Base-by-base conservation (phyloP, 1,284 basidiomycete genomes). In the Moniliella sp. region DNA sequence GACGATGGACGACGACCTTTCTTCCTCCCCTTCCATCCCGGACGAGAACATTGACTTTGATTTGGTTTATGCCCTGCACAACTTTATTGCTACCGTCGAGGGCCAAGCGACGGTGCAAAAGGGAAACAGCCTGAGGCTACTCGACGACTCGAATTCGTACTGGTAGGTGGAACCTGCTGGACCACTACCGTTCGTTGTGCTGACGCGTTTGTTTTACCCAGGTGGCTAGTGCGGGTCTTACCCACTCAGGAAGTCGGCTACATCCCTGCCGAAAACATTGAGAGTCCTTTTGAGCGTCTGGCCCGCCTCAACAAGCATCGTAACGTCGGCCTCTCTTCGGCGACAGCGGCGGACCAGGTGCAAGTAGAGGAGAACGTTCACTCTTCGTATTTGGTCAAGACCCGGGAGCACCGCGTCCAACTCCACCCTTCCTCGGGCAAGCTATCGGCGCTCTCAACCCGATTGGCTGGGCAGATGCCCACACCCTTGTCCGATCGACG, bases 201-300 rank as follows among this genome's bases (percentile, higher is more conserved):
- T n/a, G n/a, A n/a, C n/a, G n/a, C n/a, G n/a, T n/a, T n/a, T n/a
- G n/a, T n/a, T n/a, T n/a, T n/a, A 14, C 13, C 7, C 34, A 33
- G 35, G 37, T 58, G 56, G 56, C 53, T 58, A 10, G 56, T 58
- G 12, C 49, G 56, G 13, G 56, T 58, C 13, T 42, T 57, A 28
- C 35, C 50, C 25, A 56, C 53, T 2, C 83, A 94, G 62, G 86
- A 93, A 53, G 82, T 97, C n/a, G 88, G 88, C 1, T 97, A 97
- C 62, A 97, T 97, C 33, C 88, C 88, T 11, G 88, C 88, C 0
- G 88, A 97, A 65, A 97, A 97, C 62, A 93, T 97, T 50, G 91
- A 97, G 62, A 97, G 91, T 0, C 91, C 88, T 0, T 93, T 84
- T 50, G 88, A 97, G 62, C 72, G 88, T 29, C 29, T 97, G 15